Evolutionary conservation across 331 rosid genomes (phyloP).

Genomic region (Saraca asoca): DNA sequence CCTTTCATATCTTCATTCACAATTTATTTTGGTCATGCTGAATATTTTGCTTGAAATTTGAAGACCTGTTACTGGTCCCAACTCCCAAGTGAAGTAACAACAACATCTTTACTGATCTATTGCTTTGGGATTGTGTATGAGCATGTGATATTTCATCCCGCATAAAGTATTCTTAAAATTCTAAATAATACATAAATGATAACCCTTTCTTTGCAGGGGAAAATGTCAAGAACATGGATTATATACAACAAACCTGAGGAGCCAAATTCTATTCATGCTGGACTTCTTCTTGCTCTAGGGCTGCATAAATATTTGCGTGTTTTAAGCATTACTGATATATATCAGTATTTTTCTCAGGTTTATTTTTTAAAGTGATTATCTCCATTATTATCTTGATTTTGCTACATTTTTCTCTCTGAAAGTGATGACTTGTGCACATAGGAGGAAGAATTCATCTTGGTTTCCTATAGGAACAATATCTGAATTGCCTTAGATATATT

Average conservation of each 20-base stretch:
- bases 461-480: constrained; percentile 16
- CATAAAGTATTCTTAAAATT: constrained; percentile 20
- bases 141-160: constrained; percentile 7
- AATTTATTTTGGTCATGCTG: too few species aligned
- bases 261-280: constrained; percentile 92
- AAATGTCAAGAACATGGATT: constrained; percentile 97
- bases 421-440: background rate
- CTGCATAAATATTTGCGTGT: constrained; percentile 86
- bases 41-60: too few species aligned
- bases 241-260: constrained; percentile 84
- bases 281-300: constrained; percentile 91
- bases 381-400: constrained; percentile 15
- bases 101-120: constrained; percentile 1
- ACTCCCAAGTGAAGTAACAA: too few species aligned
- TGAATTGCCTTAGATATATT: background rate
- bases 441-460: constrained; percentile 10
- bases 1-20: too few species aligned
- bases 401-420: constrained; percentile 11
- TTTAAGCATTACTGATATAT: constrained; percentile 75
- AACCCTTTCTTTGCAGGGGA: constrained; percentile 68
- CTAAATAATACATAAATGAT: constrained; percentile 24
- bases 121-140: constrained; percentile 8
- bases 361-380: constrained; percentile 30
- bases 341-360: constrained; percentile 83
- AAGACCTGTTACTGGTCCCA: too few species aligned